Base-by-base conservation (phyloP, 352 stramenopile species). In the Globisporangium paroecandrum region DNA sequence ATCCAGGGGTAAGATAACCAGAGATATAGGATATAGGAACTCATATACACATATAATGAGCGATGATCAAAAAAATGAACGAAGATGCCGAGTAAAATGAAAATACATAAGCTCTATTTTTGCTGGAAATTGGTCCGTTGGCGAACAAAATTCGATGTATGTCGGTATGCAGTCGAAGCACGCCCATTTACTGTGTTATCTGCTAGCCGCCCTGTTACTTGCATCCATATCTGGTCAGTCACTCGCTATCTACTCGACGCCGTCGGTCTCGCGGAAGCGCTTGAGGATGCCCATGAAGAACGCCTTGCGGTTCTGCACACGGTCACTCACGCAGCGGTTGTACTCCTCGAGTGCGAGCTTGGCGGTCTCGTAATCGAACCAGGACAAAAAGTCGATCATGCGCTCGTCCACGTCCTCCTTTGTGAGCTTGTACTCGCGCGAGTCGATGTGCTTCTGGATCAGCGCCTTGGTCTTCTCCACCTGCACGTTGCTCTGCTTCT, bases 251-350 rank as follows among this genome's bases (percentile, higher is more conserved):
- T 85, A 90, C 74, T 95, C 87, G 4, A 80, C 81, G 15, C 87
- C 86, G 49, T 94, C 86, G 0, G 86, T 95, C 70, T 89, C 69
- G 36, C 86, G 81, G 74, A 94, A 95, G 27, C 88, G 88, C 79
- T 95, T 95, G 63, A 95, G 74, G 62, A 95, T 95, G 32, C 88
- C 88, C 88, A 95, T 95, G 72, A 95, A 95, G 62, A 95, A 95
- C 8, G 88, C 86, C 72, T 93, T 92, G 58, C 86, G 87, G 70
- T 95, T 95, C 57, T 82, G 75, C 69, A 95, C 87, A 59, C 74
- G 82, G 36, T 93, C 83, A 53, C 71, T 81, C 13, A 94, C 80
- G 57, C 85, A 87, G 13, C 75, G 76, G 69, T 91, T 89, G 77
- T 89, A 94, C 77, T 94, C 88, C 1, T 94, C 83, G 3, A 95